Percentiles rank a stretch among this genome's conserved stretches.
phyloP scores from a whole-genome alignment of 352 stramenopile genomes.

The Stramenopiles sp. region DNA sequence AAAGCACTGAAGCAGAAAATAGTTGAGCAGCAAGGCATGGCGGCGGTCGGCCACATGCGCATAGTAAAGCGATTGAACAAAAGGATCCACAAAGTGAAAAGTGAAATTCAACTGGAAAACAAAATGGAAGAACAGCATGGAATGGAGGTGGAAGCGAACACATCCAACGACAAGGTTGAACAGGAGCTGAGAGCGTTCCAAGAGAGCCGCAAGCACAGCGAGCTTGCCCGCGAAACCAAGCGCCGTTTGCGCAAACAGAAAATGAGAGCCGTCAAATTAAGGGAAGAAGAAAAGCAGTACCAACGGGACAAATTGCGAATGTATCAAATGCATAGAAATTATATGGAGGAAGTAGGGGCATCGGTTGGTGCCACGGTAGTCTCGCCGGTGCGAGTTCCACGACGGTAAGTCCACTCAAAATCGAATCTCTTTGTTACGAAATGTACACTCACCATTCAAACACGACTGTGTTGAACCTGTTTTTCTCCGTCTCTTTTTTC shows the following conservation, averaged over 20 bases:
- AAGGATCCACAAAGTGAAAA: neutral
- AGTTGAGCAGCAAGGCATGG: neutral
- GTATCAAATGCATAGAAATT: slow-evolving; percentile 4
- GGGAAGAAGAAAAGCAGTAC: neutral
- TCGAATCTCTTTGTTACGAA: too few relatives aligned
- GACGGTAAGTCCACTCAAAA: neutral
- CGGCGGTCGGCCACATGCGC: neutral
- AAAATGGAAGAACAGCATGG: neutral
- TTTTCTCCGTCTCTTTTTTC: too few relatives aligned
- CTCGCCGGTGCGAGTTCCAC: neutral
- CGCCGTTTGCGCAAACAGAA: neutral
- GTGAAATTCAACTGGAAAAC: neutral
- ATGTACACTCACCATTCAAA: too few relatives aligned
- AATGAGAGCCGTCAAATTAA: neutral
- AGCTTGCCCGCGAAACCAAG: neutral
- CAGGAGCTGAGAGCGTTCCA: neutral
- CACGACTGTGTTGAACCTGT: too few relatives aligned
- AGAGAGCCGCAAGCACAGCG: neutral
- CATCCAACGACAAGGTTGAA: slow-evolving; percentile 7
- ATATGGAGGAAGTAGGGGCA: slow-evolving; percentile 1
- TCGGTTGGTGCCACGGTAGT: neutral
- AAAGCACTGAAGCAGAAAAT: neutral
- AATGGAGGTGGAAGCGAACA: too few relatives aligned
- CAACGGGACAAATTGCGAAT: slow-evolving; percentile 1
- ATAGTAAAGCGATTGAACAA: neutral